phyloP scores from a whole-genome alignment of 352 stramenopile genomes.

The Hyaloperonospora arabidopsidis region DNA sequence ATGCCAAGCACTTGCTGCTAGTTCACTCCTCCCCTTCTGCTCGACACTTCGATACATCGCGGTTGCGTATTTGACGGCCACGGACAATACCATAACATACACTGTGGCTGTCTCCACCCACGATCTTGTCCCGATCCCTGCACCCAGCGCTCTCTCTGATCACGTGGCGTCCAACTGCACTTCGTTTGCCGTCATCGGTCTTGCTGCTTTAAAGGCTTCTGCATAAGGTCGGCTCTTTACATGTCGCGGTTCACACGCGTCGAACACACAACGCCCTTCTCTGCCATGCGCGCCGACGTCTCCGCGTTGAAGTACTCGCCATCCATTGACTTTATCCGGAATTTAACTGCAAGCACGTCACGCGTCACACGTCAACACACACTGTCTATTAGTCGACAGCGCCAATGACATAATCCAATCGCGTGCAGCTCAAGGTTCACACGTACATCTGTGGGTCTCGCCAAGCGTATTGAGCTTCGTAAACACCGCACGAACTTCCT shows the following conservation, averaged over 20 bases:
- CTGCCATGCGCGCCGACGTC: slow-evolving; percentile 59
- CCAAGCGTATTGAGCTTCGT: slow-evolving; percentile 55
- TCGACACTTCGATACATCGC: not conserved
- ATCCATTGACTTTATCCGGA: slow-evolving; percentile 75
- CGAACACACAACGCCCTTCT: slow-evolving; percentile 70
- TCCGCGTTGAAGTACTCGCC: slow-evolving; percentile 71
- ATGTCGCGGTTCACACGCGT: slow-evolving; percentile 65
- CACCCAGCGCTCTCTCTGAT: too few species aligned
- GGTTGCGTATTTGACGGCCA: not conserved
- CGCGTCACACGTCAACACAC: not conserved
- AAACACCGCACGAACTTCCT: slow-evolving; percentile 55
- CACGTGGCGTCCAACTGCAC: not conserved
- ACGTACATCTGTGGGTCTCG: slow-evolving; percentile 66
- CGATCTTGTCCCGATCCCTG: too few species aligned
- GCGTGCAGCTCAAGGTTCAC: not conserved
- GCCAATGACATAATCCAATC: too few species aligned
- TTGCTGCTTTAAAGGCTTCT: slow-evolving; percentile 6
- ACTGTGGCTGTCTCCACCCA: too few species aligned
- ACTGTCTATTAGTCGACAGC: not conserved
- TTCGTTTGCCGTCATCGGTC: slow-evolving; percentile 4
- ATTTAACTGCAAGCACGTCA: slow-evolving; percentile 43
- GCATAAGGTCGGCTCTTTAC: slow-evolving; percentile 21
- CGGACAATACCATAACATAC: not conserved
- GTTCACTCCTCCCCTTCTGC: not conserved
- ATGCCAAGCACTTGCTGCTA: not conserved